Evolutionary conservation across 73 alveolate species (phyloP).

Genomic region (Paramecium sonneborni): DNA sequence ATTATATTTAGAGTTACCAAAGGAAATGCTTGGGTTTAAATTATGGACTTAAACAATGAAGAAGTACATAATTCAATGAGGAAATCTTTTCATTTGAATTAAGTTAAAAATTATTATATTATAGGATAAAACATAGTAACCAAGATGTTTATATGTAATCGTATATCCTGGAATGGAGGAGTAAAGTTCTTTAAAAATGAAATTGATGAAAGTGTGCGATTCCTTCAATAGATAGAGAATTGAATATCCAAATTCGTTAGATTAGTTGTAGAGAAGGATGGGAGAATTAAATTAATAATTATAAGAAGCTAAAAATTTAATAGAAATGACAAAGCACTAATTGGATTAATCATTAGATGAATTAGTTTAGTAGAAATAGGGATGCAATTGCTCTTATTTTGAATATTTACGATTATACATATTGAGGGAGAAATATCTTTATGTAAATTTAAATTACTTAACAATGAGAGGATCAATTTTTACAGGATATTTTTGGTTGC

Average conservation of each 20-base stretch:
- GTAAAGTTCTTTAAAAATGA: neutral
- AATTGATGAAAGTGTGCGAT: neutral
- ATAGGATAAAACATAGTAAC: neutral
- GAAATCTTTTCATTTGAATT: neutral
- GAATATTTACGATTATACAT: slow-evolving; percentile 77
- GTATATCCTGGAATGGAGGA: slow-evolving; percentile 36
- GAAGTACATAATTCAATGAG: neutral
- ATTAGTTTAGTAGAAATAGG: neutral
- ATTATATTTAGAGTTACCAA: slow-evolving; percentile 93
- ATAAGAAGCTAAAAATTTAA: neutral
- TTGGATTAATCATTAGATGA: neutral
- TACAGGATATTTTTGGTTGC: slow-evolving; percentile 86
- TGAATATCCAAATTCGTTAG: neutral
- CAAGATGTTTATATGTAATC: slow-evolving; percentile 9
- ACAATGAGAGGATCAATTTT: slow-evolving; percentile 69
- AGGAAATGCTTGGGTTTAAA: slow-evolving; percentile 84
- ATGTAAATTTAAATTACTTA: slow-evolving; percentile 73
- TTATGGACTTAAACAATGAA: neutral
- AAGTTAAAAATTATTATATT: neutral
- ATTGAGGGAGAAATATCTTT: slow-evolving; percentile 77
- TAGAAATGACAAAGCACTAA: neutral
- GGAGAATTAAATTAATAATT: neutral
- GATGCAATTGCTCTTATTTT: slow-evolving; percentile 68
- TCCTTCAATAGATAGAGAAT: neutral
- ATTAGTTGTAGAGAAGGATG: neutral